These are phyloP conservation scores for Colletotrichum zoysiae DNA, from an alignment of 2,329 filamentous ascomycete genomes.

Conservation along the genomic window DNA sequence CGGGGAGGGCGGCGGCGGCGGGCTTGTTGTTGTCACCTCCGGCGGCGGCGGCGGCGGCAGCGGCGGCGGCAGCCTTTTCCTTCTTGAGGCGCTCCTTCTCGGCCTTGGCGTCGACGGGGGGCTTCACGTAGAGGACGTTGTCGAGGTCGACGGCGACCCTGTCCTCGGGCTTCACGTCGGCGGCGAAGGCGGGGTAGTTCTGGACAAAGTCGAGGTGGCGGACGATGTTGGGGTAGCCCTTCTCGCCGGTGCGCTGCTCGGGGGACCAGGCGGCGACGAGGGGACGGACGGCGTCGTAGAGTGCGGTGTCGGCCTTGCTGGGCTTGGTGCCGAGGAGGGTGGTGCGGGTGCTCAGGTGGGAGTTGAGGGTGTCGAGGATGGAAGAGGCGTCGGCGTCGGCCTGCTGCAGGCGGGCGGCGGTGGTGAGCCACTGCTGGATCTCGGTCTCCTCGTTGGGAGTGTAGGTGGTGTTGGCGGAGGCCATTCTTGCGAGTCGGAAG, in stretches of 20 bases:
- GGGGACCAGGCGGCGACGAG: constrained; percentile 82
- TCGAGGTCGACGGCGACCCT: constrained; percentile 85
- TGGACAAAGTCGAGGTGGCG: constrained; percentile 95
- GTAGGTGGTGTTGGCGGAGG: constrained; percentile 79
- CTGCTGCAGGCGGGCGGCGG: constrained; percentile 76
- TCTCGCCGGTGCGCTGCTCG: constrained; percentile 90
- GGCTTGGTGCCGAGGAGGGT: constrained; percentile 92
- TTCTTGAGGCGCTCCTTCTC: constrained; percentile 98
- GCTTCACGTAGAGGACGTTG: constrained; percentile 88
- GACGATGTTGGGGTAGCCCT: constrained; percentile 91
- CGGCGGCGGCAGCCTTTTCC: constrained; percentile 82
- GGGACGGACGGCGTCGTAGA: constrained; percentile 84
- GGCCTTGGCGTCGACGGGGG: constrained; percentile 89
- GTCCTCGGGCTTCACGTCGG: constrained; percentile 77
- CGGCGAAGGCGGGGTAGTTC: constrained; percentile 81
- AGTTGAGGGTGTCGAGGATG: constrained; percentile 84
- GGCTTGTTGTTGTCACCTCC: constrained; percentile 55
- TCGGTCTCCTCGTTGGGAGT: constrained; percentile 84
- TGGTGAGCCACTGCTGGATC: constrained; percentile 89
- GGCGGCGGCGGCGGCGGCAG: constrained; percentile 60
- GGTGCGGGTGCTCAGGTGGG: constrained; percentile 87
- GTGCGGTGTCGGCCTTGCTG: constrained; percentile 85
- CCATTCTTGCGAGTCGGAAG: constrained; percentile 67
- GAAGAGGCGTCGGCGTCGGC: constrained; percentile 68
- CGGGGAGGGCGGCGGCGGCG: constrained; percentile 62